These are phyloP conservation scores for Monosporascus sp. DNA, from an alignment of 2,329 filamentous ascomycete species.

Conservation along the genomic window DNA sequence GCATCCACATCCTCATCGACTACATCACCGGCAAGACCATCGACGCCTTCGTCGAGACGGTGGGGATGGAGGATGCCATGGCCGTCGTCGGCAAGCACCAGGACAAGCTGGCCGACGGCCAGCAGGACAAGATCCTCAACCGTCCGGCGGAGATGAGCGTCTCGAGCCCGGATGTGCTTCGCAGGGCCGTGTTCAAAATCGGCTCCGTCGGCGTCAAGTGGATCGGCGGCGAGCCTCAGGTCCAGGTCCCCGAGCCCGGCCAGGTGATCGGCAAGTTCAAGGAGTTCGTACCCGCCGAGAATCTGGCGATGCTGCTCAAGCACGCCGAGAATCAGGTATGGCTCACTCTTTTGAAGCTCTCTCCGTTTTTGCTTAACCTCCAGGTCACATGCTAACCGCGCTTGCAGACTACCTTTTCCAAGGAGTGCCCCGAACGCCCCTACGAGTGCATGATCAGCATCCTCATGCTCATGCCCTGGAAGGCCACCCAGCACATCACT, in stretches of 20 bases:
- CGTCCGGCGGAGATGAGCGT: slow-evolving; percentile 53
- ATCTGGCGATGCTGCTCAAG: slow-evolving; percentile 59
- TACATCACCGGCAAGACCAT: slow-evolving; percentile 40
- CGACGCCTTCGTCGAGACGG: slow-evolving; percentile 40
- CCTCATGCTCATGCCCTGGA: slow-evolving; percentile 59
- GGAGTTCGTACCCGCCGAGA: slow-evolving; percentile 56
- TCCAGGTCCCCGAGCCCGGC: slow-evolving; percentile 23
- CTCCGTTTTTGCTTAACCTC: slow-evolving; percentile 4
- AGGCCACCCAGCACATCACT: slow-evolving; percentile 50
- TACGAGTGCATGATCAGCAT: slow-evolving; percentile 63
- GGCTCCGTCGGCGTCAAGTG: slow-evolving; percentile 48
- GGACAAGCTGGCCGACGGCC: slow-evolving; percentile 13
- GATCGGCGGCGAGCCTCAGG: slow-evolving; percentile 39
- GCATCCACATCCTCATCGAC: slow-evolving; percentile 45
- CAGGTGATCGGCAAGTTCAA: slow-evolving; percentile 49
- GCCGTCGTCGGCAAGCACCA: slow-evolving; percentile 45
- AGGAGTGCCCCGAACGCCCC: slow-evolving; percentile 57
- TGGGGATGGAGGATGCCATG: slow-evolving; percentile 44
- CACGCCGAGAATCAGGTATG: slow-evolving; percentile 53
- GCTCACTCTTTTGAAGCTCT: not conserved
- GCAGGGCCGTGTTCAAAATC: slow-evolving; percentile 57
- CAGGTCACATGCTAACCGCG: slow-evolving; percentile 3
- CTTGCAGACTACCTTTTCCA: slow-evolving; percentile 51
- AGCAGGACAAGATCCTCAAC: slow-evolving; percentile 47
- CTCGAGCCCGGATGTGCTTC: slow-evolving; percentile 50